Evolutionary conservation across 306 rosid species (phyloP).

Genomic region (Glycine tomentella): DNA sequence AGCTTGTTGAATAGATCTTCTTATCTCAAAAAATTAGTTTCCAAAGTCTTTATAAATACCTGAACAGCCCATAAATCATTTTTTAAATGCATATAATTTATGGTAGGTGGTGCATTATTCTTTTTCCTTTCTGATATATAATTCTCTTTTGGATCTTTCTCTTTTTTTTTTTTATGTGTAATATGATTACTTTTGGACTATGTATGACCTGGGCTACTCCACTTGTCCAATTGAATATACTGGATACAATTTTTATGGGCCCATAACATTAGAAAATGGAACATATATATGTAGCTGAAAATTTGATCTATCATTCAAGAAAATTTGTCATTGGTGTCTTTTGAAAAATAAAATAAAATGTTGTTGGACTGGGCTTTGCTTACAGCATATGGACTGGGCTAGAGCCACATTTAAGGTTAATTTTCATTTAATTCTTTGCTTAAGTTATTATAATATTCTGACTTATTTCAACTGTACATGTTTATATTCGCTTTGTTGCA

Average conservation of each 20-base stretch:
- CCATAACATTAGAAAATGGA: neutral
- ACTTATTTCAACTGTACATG: neutral
- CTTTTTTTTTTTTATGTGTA: neutral
- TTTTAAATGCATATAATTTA: neutral
- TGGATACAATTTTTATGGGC: neutral
- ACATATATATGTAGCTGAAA: neutral
- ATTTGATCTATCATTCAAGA: neutral
- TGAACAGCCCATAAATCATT: too few species aligned
- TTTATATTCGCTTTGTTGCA: neutral
- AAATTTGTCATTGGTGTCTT: neutral
- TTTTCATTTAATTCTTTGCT: too few species aligned
- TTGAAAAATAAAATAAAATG: too few species aligned
- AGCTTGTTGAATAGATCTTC: too few species aligned
- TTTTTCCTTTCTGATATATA: neutral
- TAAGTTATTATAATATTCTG: neutral
- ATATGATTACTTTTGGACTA: neutral
- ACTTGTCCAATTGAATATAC: neutral
- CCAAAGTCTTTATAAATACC: too few species aligned
- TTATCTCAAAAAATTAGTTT: too few species aligned
- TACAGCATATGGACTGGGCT: neutral
- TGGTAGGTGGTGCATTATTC: constrained; percentile 24
- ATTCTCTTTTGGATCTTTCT: neutral
- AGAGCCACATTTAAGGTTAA: neutral
- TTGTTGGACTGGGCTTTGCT: too few species aligned
- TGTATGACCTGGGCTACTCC: constrained; percentile 12